Percentiles rank a stretch among this genome's conserved stretches.
Conservation (phyloP, 1,284 basidiomycete genomes). For the Takashimella koratensis region DNA sequence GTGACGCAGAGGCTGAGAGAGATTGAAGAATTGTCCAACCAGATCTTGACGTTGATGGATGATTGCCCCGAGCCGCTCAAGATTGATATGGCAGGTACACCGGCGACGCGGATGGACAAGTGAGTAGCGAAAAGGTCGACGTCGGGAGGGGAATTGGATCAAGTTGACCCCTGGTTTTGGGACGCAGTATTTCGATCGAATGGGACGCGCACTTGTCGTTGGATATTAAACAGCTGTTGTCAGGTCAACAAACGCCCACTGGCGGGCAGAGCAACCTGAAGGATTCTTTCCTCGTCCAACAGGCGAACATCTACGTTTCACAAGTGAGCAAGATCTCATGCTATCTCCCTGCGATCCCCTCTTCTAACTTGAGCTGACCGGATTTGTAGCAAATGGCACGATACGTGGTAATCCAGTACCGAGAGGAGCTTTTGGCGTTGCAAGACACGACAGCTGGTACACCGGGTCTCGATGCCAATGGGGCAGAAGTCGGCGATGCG, state of each 20-base stretch:
- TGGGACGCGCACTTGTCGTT: slow-evolving; percentile 57
- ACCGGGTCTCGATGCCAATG: slow-evolving; percentile 1
- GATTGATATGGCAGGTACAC: slow-evolving; percentile 22
- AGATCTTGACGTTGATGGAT: slow-evolving; percentile 41
- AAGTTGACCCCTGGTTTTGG: background rate
- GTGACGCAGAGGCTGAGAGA: slow-evolving; percentile 41
- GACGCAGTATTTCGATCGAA: slow-evolving; percentile 26
- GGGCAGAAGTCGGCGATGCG: background rate
- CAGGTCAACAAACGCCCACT: background rate
- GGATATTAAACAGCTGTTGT: slow-evolving; percentile 79
- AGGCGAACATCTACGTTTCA: slow-evolving; percentile 81
- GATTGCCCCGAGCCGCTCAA: slow-evolving; percentile 38
- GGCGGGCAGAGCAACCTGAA: slow-evolving; percentile 51
- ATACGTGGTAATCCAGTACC: slow-evolving; percentile 82
- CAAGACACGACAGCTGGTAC: slow-evolving; percentile 45
- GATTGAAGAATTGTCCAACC: slow-evolving; percentile 37
- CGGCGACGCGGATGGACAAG: slow-evolving; percentile 14
- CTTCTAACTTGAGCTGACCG: no score
- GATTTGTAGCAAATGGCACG: slow-evolving; percentile 74
- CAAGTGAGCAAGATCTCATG: slow-evolving; percentile 54
- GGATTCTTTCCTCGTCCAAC: slow-evolving; percentile 82
- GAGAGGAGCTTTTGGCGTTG: slow-evolving; percentile 63
- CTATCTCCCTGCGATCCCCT: no score
- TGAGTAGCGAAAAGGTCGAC: slow-evolving; percentile 1
- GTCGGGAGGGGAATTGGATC: background rate